These are phyloP conservation scores for Podospora sp. DNA, from an alignment of 495 filamentous ascomycete genomes.

Conservation along the genomic window DNA sequence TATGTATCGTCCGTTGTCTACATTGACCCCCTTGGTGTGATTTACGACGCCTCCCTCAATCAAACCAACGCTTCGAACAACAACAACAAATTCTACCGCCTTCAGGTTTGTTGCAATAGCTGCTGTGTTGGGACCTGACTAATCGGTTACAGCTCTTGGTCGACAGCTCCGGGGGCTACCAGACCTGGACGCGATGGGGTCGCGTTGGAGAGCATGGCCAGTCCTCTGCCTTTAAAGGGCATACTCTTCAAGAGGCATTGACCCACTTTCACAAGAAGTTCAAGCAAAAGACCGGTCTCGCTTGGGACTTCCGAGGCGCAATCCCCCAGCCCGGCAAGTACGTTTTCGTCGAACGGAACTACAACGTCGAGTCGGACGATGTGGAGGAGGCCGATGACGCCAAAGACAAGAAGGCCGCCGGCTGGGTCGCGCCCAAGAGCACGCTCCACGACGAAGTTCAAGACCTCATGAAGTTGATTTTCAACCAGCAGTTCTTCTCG, in stretches of 20 bases:
- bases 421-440: slow-evolving; percentile 47
- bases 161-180: slow-evolving; percentile 37
- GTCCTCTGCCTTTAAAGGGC: slow-evolving; percentile 47
- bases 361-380: slow-evolving; percentile 65
- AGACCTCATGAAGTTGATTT: slow-evolving; percentile 75
- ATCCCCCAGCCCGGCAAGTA: slow-evolving; percentile 68
- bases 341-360: slow-evolving; percentile 71
- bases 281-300: slow-evolving; percentile 72
- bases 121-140: background rate
- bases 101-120: slow-evolving; percentile 49
- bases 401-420: slow-evolving; percentile 40
- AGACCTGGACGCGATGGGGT: slow-evolving; percentile 74
- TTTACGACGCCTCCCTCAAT: slow-evolving; percentile 67
- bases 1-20: slow-evolving; percentile 54
- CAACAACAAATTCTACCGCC: slow-evolving; percentile 74
- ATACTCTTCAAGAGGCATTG: slow-evolving; percentile 50
- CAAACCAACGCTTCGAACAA: slow-evolving; percentile 61
- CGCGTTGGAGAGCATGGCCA: slow-evolving; percentile 76
- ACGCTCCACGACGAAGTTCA: slow-evolving; percentile 62
- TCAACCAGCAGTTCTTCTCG: slow-evolving; percentile 72
- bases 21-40: slow-evolving; percentile 62
- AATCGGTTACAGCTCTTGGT: slow-evolving; percentile 40
- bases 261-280: slow-evolving; percentile 70
- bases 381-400: slow-evolving; percentile 53
- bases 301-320: slow-evolving; percentile 64